Base-by-base conservation (phyloP, 83 land plant species). In the Picea abies region DNA sequence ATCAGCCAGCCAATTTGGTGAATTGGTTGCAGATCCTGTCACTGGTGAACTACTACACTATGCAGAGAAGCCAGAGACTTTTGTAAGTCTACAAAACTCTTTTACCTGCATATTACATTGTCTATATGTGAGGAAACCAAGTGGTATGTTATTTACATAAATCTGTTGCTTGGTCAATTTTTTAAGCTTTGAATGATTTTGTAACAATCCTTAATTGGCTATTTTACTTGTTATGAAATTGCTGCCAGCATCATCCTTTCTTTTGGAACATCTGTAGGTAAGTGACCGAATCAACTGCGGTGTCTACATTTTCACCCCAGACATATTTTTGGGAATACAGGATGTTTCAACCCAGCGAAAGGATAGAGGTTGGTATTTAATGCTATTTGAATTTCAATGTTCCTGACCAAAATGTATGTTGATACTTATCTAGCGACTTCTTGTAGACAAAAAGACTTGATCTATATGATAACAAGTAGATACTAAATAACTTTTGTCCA, bases 41-140 rank as follows among this genome's bases (percentile, higher is more conserved):
- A 93, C 95, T 3, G 91, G 93, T n/a, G 99, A 97, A 80, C 87
- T 97, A 47, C 88, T 95, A 64, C 99, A 97, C 72, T 97, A 97
- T 84, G 95, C 97, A 26, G 99, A 97, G 90, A 97, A 97, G 78
- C 99, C 98, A 60, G 98, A 95, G 83, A 97, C 98, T 81, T 97
- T 97, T 90, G 99, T 97, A 92, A 83, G 99, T 85, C 76, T 60
- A 26, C 35, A 79, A 19, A 23, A 47, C 63, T 52, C 26, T 58
- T 32, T 6, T 20, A 41, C 25, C 66, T 14, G 15, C n/a, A 78
- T 14, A 19, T 81, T 25, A 52, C 37, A 47, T 2, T 20, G 58
- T 20, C 22, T 16, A 64, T 26, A 29, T 32, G 15, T 60, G 32
- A 39, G 32, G 11, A 78, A 23, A 3, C 23, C 49, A 29, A 56